Conservation (phyloP, 148 eudicot species). For the Fallopia convolvulus region DNA sequence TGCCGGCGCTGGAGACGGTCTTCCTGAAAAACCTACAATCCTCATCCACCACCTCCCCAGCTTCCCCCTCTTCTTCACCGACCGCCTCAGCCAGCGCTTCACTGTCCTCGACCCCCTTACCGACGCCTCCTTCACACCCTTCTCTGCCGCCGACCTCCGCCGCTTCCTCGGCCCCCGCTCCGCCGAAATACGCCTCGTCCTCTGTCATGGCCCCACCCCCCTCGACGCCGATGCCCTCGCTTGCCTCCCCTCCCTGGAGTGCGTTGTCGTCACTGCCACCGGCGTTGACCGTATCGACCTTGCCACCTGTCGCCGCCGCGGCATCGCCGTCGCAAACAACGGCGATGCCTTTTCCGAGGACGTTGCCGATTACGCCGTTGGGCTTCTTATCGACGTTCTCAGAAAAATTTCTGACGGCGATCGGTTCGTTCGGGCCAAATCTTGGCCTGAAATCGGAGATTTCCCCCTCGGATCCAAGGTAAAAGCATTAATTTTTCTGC, state of each 20-base stretch:
- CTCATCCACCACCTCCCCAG: slow-evolving; percentile 31
- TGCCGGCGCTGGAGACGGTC: not conserved
- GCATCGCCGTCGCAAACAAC: slow-evolving; percentile 39
- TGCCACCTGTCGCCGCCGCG: slow-evolving; percentile 55
- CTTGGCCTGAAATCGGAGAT: slow-evolving; percentile 34
- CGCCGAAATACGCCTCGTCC: slow-evolving; percentile 30
- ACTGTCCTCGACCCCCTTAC: slow-evolving; percentile 36
- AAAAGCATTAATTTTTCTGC: not conserved
- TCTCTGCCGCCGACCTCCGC: slow-evolving; percentile 17
- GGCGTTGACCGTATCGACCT: slow-evolving; percentile 62
- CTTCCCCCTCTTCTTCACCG: slow-evolving; percentile 9
- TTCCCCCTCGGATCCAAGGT: slow-evolving; percentile 51
- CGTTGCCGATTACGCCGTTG: slow-evolving; percentile 62
- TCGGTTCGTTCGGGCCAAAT: slow-evolving; percentile 48
- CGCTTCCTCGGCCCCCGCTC: slow-evolving; percentile 20
- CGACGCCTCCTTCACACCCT: slow-evolving; percentile 13
- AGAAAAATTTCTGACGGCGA: slow-evolving; percentile 38
- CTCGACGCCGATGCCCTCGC: slow-evolving; percentile 29
- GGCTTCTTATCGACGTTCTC: slow-evolving; percentile 54
- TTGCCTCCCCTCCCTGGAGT: slow-evolving; percentile 44
- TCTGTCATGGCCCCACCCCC: slow-evolving; percentile 43
- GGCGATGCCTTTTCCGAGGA: slow-evolving; percentile 68
- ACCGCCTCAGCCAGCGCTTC: slow-evolving; percentile 31
- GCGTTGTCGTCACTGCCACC: slow-evolving; percentile 30
- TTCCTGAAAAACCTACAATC: slow-evolving; percentile 22